These are phyloP conservation scores for Abrus pulchellus DNA, from an alignment of 306 rosid genomes.

Conservation along the genomic window DNA sequence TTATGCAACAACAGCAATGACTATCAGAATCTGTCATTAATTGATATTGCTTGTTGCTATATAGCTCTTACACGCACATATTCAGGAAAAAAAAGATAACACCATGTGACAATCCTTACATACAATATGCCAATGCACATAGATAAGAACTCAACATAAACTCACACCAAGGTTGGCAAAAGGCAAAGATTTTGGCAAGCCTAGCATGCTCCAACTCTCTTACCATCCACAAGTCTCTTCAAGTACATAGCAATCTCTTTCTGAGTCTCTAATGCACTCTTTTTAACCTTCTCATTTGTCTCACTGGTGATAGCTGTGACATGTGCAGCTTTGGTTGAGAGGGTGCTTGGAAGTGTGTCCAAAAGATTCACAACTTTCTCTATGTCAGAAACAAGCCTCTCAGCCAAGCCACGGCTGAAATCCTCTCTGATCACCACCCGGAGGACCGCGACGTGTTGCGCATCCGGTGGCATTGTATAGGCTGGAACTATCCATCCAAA, in stretches of 20 bases:
- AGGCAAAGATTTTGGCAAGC: constrained; percentile 12
- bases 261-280: constrained; percentile 57
- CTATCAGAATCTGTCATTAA: not conserved
- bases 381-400: constrained; percentile 78
- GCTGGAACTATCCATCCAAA: constrained; percentile 95
- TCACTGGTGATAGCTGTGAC: constrained; percentile 56
- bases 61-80: not conserved
- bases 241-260: constrained; percentile 56
- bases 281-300: constrained; percentile 49
- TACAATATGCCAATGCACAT: constrained; percentile 1
- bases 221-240: constrained; percentile 63
- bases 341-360: constrained; percentile 55
- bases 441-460: constrained; percentile 72
- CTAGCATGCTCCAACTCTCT: constrained; percentile 78
- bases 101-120: constrained; percentile 14
- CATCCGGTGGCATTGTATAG: constrained; percentile 84
- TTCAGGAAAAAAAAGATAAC: constrained; percentile 7
- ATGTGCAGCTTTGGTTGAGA: constrained; percentile 54
- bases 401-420: constrained; percentile 78
- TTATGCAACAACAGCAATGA: not conserved
- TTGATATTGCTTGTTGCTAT: not conserved
- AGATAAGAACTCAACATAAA: not conserved
- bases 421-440: constrained; percentile 94
- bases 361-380: constrained; percentile 66
- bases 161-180: constrained; percentile 24